These are phyloP conservation scores for Metarhizium guizhouense DNA, from an alignment of 2,329 filamentous ascomycete genomes.

Conservation along the genomic window DNA sequence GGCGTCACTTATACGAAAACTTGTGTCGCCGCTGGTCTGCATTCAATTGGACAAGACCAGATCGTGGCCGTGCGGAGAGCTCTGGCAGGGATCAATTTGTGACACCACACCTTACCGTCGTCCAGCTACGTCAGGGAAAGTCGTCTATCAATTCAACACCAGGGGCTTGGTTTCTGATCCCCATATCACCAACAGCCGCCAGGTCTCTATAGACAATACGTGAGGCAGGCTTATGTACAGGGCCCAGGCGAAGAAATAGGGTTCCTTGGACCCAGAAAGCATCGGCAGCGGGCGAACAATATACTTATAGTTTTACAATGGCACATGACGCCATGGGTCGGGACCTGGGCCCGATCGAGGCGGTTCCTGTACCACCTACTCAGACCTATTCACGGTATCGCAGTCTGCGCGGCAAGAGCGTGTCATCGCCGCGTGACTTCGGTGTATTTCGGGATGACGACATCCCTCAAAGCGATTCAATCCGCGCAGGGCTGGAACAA, in stretches of 20 bases:
- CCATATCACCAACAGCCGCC: not conserved
- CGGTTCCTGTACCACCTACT: slow-evolving; percentile 12
- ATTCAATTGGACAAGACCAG: not conserved
- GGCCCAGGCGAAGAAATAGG: not conserved
- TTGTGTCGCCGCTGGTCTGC: not conserved
- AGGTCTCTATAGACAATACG: not conserved
- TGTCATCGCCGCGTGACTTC: slow-evolving; percentile 21
- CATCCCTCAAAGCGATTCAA: slow-evolving; percentile 1
- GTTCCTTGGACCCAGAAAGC: not conserved
- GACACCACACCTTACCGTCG: not conserved
- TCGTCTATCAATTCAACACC: not conserved
- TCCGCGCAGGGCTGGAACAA: not conserved
- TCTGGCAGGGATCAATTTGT: not conserved
- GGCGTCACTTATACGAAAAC: not conserved
- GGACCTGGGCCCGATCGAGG: slow-evolving; percentile 4
- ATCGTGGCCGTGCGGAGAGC: not conserved
- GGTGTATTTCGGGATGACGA: slow-evolving; percentile 18
- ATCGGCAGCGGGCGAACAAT: not conserved
- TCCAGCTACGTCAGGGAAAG: not conserved
- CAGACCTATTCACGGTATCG: slow-evolving; percentile 22
- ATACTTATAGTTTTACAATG: not conserved
- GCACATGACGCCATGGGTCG: slow-evolving; percentile 4
- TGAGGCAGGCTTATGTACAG: not conserved
- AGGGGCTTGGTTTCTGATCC: too few species aligned
- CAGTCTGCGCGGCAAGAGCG: slow-evolving; percentile 25